Evolutionary conservation across 2,329 filamentous ascomycete genomes (phyloP), one percentile per base, ranked within the genome.

Genomic region (Phyllachora maydis): DNA sequence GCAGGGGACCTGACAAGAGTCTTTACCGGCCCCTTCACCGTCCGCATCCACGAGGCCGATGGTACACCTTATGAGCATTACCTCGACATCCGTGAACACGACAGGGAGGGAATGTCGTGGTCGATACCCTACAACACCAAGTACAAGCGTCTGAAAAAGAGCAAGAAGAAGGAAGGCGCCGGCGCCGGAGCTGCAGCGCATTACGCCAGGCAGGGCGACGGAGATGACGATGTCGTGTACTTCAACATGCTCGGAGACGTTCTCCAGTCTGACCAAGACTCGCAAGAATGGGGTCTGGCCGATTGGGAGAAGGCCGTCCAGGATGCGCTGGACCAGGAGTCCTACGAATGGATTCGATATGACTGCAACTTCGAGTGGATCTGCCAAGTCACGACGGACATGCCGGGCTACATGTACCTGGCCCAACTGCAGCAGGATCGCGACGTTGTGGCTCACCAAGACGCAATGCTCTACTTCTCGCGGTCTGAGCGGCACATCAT

Each of bases 361-460:
- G 88, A 98, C 45, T 83, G 85, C 10, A 90, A 98, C 47, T 95
- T 95, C 35, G 88, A 98, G 45, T 98, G 88, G 88, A 72, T 93
- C 28, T 88, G 77, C 47, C 73, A 73, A 34, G 77, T 91, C 46
- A 71, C 74, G 30, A 57, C 62, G 8, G 73, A 72, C 32, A 81
- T 93, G 61, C 81, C 81, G 21, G 68, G 79, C 4, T 95, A 95
- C 56, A 98, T 98, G 90, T 93, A 88, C 43, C 69, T 92, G 28
- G 93, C 88, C 12, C 88, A 98, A 45, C 57, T 98, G 31, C 88
- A 98, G 44, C 88, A 98, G 46, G 88, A 98, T 47, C 65, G 85
- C 36, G 90, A 98, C 43, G 79, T 98, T 28, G 79, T 92, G 32
- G 90, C 90, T n/a, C 68, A 74, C 34, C 65, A 71, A 37, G 66